Base-by-base conservation (phyloP, 208 protist genomes). In the Lotmaria passim region DNA sequence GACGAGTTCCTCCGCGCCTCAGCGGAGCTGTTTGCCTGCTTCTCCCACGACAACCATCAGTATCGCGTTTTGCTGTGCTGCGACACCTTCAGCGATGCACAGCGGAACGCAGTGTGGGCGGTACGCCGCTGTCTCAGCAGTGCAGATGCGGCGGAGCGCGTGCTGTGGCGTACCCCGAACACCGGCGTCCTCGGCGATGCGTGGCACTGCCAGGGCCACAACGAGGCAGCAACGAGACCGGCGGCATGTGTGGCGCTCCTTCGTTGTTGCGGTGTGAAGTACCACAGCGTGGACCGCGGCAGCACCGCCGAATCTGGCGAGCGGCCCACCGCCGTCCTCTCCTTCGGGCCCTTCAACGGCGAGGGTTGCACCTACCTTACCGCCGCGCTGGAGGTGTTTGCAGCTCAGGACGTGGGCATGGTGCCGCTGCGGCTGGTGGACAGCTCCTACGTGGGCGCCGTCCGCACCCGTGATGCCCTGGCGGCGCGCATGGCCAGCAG, bases 331-430 rank as follows among this genome's bases (percentile, higher is more conserved):
- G 74, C 74, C 26, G 59, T 82, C 21, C 47, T 82, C 5, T 69
- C 58, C 19, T 87, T 93, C 31, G 86, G 84, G 0, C 80, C 73
- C 1, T 44, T 68, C 0, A 77, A 38, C 41, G 87, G 86, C 14
- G 66, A 66, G 12, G 90, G 90, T 11, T 79, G 89, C 62, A 80
- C 46, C 3, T 95, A 89, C 65, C 76, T 95, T 26, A 84, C 53
- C 19, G 90, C 75, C 0, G 72, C 82, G 2, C 47, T 86, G 23
- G 80, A 85, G 43, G 60, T 77, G 12, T 67, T 91, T 46, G 82
- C 81, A 0, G 66, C 66, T 44, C 63, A 64, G 23, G 78, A 79
- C 44, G 24, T 91, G 17, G 81, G 85, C 21, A 21, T 73, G 15
- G 64, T 85, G 39, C 81, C 83, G 31, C 65, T 87, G 30, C 73